A percentile compares a stretch with the other conserved stretches of the same genome.
phyloP scores from a whole-genome alignment of 495 filamentous ascomycete genomes.

The Hypoxylon fuscum region DNA sequence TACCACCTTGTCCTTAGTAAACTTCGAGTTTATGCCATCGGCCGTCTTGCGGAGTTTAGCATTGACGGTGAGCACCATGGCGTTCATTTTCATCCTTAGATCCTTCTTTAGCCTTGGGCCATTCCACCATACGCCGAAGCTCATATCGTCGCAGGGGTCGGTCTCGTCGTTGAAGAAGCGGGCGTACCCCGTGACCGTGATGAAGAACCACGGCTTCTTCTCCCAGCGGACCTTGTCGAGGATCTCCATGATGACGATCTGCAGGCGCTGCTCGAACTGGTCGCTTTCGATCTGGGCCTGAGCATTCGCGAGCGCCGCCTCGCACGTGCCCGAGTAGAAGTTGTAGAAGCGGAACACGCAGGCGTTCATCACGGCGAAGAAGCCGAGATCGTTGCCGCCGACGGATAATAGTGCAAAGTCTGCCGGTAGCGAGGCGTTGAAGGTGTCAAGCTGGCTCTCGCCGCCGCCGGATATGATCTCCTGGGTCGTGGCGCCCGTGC shows the following conservation, averaged over 20 bases:
- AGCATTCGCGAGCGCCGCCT: slow-evolving; percentile 44
- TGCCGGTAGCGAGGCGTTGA: slow-evolving; percentile 40
- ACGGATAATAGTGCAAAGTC: slow-evolving; percentile 55
- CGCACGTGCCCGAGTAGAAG: slow-evolving; percentile 54
- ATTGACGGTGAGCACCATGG: slow-evolving; percentile 51
- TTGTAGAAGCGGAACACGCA: slow-evolving; percentile 60
- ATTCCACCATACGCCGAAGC: slow-evolving; percentile 51
- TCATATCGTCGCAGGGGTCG: slow-evolving; percentile 51
- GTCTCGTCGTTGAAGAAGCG: slow-evolving; percentile 59
- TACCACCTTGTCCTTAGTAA: slow-evolving; percentile 44
- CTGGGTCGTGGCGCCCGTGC: slow-evolving; percentile 49
- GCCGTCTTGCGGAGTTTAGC: slow-evolving; percentile 41
- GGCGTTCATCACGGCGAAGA: slow-evolving; percentile 57
- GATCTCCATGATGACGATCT: slow-evolving; percentile 50
- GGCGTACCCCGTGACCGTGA: slow-evolving; percentile 58
- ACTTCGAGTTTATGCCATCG: slow-evolving; percentile 43
- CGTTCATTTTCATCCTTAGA: slow-evolving; percentile 48
- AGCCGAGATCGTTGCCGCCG: slow-evolving; percentile 61
- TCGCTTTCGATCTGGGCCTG: slow-evolving; percentile 38
- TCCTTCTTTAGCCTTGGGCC: slow-evolving; percentile 47
- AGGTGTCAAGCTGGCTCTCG: slow-evolving; percentile 48
- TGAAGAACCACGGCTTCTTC: slow-evolving; percentile 46
- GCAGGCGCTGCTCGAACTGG: slow-evolving; percentile 47
- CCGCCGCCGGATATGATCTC: slow-evolving; percentile 44
- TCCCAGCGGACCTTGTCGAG: slow-evolving; percentile 51